These are phyloP conservation scores for Camelina sativa DNA, from an alignment of 345 rosid species.

Conservation along the genomic window DNA sequence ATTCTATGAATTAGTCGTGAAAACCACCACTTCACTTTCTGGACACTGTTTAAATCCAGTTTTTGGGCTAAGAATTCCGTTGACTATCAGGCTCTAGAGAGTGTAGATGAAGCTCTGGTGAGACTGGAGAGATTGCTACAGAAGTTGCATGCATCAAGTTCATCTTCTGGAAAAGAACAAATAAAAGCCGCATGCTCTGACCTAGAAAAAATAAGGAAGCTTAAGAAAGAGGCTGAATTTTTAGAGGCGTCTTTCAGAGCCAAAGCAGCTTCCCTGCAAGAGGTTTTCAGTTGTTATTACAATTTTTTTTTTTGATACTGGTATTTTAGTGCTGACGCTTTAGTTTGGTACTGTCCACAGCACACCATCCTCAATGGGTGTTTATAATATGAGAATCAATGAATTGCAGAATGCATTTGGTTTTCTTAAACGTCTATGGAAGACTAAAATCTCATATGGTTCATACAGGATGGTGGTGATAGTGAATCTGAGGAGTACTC, in stretches of 20 bases:
- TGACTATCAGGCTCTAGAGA: slow-evolving; percentile 73
- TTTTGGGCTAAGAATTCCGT: slow-evolving; percentile 27
- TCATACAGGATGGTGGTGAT: slow-evolving; percentile 68
- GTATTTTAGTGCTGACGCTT: slow-evolving; percentile 1
- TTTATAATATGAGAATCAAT: slow-evolving; percentile 1
- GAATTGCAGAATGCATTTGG: slow-evolving; percentile 21
- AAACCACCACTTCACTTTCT: background rate
- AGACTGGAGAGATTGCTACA: slow-evolving; percentile 86
- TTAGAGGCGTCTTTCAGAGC: slow-evolving; percentile 96
- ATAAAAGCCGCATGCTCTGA: slow-evolving; percentile 95
- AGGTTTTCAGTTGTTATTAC: slow-evolving; percentile 52
- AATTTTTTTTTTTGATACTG: background rate
- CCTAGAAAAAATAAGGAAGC: slow-evolving; percentile 94
- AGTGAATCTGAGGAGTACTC: slow-evolving; percentile 50
- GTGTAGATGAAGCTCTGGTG: slow-evolving; percentile 85
- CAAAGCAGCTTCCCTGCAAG: slow-evolving; percentile 84
- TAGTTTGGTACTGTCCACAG: slow-evolving; percentile 22
- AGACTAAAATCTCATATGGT: slow-evolving; percentile 40
- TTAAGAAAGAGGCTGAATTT: slow-evolving; percentile 98
- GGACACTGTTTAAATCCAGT: background rate
- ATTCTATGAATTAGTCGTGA: slow-evolving; percentile 11
- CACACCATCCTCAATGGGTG: slow-evolving; percentile 14
- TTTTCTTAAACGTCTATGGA: slow-evolving; percentile 6
- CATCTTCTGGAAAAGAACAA: slow-evolving; percentile 83
- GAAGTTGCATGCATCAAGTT: slow-evolving; percentile 73